Evolutionary conservation across 768 basidiomycete genomes (phyloP), one percentile per base, ranked within the genome.

Genomic region (Serpula lacrymans): DNA sequence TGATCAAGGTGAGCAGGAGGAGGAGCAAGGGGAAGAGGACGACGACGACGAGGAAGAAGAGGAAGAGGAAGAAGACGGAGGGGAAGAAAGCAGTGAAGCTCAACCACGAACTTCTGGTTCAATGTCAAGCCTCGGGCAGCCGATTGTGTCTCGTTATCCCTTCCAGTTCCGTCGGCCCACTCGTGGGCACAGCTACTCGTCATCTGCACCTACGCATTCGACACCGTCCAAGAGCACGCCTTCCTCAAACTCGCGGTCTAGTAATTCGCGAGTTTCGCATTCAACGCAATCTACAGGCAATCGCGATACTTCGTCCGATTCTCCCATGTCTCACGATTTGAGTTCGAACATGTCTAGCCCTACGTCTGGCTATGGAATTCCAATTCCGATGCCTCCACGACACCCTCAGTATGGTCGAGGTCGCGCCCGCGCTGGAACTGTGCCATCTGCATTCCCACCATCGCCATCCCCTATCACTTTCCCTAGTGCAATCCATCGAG

Each of bases 111-210:
- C 78, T 4, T 88, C 87, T 1, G 85, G 80, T 14, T 91, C 89
- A 6, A 80, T 92, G 81, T 91, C 88, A 3, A 87, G 84, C 46
- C 74, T 92, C 5, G 89, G 89, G 3, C 82, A 84, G 17, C 88
- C 87, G 1, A 71, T 91, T 38, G 60, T 66, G 24, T 80, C 84
- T 17, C 74, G 81, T 0, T 84, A 82, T 53, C 85, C 84, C 8
- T 85, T 86, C 71, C 70, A 77, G 39, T 75, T 77, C 59, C 78
- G 81, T 14, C 71, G 71, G 2, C 57, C 58, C 1, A 49, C 56
- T 1, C 73, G 75, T 6, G 74, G 78, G 0, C 66, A 62, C 11
- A 64, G 59, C 60, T 62, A 22, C 58, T 75, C 70, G 5, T 72
- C 71, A 10, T 62, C 66, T 34, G 58, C 59, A 13, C 50, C 67